Conservation (phyloP, 2,329 filamentous ascomycete genomes). For the Trichoderma simmonsii region DNA sequence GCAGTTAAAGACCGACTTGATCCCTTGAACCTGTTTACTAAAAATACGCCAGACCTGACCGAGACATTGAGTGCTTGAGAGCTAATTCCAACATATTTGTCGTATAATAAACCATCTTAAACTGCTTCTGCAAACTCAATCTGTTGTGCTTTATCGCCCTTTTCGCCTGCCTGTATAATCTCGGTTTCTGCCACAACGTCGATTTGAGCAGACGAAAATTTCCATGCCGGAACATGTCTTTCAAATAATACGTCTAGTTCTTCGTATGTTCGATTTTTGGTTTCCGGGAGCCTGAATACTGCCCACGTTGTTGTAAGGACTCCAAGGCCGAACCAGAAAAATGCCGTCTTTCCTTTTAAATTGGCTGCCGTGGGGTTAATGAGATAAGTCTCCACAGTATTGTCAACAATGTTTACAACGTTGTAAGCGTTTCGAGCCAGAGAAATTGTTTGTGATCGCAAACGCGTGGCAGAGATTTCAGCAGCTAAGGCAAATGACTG, state of each 20-base stretch:
- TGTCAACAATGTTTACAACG: not conserved
- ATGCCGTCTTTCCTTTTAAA: not conserved
- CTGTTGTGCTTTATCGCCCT: not conserved
- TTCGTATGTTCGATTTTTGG: slow-evolving; percentile 38
- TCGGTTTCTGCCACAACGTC: not conserved
- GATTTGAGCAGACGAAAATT: slow-evolving; percentile 23
- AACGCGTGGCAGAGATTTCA: not conserved
- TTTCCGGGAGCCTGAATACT: not conserved
- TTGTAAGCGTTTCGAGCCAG: not conserved
- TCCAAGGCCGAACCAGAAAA: not conserved
- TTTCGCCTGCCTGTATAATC: not conserved
- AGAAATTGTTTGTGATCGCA: not conserved
- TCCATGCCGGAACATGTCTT: slow-evolving; percentile 29
- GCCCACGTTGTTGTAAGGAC: not conserved
- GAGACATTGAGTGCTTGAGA: not conserved
- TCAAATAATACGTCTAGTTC: slow-evolving; percentile 38
- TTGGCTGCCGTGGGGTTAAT: not conserved
- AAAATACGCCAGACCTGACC: not conserved
- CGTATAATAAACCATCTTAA: not conserved
- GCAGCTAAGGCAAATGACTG: not conserved
- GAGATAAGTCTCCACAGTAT: not conserved
- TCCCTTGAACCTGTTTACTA: not conserved
- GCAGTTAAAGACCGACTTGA: not conserved
- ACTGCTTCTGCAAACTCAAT: not conserved
- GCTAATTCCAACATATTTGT: not conserved